phyloP scores from a whole-genome alignment of 2,329 filamentous ascomycete genomes.

The Neospermospora avenae region DNA sequence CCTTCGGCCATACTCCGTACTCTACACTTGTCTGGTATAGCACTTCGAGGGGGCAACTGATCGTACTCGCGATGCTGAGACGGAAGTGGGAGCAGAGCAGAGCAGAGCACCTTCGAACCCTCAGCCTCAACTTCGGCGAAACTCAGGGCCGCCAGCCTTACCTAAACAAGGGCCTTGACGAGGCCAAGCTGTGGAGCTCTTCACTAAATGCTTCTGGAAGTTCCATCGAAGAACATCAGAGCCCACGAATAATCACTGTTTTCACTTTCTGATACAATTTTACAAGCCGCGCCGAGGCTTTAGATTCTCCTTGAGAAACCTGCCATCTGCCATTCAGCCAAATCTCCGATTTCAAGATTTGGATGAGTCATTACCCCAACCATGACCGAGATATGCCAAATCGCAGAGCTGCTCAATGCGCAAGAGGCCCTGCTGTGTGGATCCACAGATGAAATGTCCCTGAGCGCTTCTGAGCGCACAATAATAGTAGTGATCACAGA shows the following conservation, averaged over 20 bases:
- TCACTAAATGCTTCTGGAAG: slow-evolving; percentile 4
- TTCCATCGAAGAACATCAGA: neutral
- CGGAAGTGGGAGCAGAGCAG: neutral
- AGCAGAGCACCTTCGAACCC: neutral
- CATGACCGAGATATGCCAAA: neutral
- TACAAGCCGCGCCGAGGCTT: too few species aligned
- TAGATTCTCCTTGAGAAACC: too few species aligned
- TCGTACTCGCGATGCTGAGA: neutral
- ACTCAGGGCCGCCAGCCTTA: neutral
- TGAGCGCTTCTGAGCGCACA: neutral
- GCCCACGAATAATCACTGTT: neutral
- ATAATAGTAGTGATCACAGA: neutral
- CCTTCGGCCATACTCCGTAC: too few species aligned
- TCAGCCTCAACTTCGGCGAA: neutral
- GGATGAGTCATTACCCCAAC: too few species aligned
- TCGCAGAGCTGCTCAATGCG: neutral
- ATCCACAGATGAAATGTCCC: neutral
- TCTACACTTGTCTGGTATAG: too few species aligned
- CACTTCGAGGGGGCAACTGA: too few species aligned
- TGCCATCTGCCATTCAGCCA: too few species aligned
- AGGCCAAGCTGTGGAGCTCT: neutral
- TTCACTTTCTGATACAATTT: neutral
- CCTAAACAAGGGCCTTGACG: neutral
- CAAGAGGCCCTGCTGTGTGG: neutral
- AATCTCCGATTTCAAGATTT: too few species aligned